Evolutionary conservation across 1,139 yeast species (phyloP).

Genomic region (Yamadazyma friedrichii): DNA sequence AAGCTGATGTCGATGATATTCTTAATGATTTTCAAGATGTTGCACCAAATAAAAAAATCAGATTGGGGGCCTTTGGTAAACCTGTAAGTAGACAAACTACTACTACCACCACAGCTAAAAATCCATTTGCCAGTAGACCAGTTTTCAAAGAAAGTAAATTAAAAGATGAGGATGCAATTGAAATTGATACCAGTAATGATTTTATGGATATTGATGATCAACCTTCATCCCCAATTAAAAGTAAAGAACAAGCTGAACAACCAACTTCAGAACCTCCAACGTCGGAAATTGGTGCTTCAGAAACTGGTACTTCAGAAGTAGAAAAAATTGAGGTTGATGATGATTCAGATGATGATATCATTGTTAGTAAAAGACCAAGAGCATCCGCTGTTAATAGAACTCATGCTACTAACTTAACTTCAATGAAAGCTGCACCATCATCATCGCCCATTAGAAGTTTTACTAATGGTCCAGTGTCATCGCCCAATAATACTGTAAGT

Average conservation of each 20-base stretch:
- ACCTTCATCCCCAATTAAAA: slow-evolving; percentile 35
- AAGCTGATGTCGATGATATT: slow-evolving; percentile 46
- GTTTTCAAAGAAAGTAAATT: background rate
- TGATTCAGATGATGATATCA: slow-evolving; percentile 50
- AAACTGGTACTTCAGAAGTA: slow-evolving; percentile 8
- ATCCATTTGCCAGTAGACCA: slow-evolving; percentile 7
- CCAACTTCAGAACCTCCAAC: background rate
- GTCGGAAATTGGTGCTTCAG: slow-evolving; percentile 1
- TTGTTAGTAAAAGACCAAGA: slow-evolving; percentile 47
- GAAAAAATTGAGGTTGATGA: slow-evolving; percentile 16
- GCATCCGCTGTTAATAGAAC: slow-evolving; percentile 31
- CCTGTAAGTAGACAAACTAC: background rate
- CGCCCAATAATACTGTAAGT: slow-evolving; percentile 22
- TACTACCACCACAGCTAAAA: slow-evolving; percentile 3
- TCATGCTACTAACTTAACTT: slow-evolving; percentile 17
- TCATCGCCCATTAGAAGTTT: slow-evolving; percentile 25
- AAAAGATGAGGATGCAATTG: background rate
- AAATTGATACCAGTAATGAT: slow-evolving; percentile 13
- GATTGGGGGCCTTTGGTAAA: slow-evolving; percentile 11
- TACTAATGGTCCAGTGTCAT: slow-evolving; percentile 12
- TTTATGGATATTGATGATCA: slow-evolving; percentile 22
- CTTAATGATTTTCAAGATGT: slow-evolving; percentile 37
- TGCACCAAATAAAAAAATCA: slow-evolving; percentile 11
- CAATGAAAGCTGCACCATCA: slow-evolving; percentile 19
- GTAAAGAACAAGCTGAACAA: slow-evolving; percentile 17